phyloP scores from a whole-genome alignment of 257 asterid species.

The Coffea canephora region DNA sequence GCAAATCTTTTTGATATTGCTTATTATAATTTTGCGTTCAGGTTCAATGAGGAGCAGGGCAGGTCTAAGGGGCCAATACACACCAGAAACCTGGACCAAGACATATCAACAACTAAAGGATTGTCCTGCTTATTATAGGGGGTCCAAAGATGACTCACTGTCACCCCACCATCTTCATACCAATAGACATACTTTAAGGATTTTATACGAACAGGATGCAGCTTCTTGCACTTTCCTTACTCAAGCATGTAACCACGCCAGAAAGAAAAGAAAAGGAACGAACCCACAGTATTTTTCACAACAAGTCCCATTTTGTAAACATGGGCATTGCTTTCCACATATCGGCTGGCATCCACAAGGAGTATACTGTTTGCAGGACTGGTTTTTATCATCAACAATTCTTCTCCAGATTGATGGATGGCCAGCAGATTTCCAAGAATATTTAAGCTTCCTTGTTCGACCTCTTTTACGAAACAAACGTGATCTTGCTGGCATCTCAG shows the following conservation, averaged over 20 bases:
- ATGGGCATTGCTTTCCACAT: slow-evolving; percentile 93
- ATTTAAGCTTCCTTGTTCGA: slow-evolving; percentile 80
- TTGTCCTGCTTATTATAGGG: too few species aligned
- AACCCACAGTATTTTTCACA: slow-evolving; percentile 94
- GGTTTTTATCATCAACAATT: slow-evolving; percentile 81
- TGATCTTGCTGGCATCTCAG: slow-evolving; percentile 59
- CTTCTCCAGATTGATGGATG: slow-evolving; percentile 98
- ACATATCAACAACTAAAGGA: neutral
- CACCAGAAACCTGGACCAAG: neutral
- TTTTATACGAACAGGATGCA: neutral
- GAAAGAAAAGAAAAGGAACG: slow-evolving; percentile 19
- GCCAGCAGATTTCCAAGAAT: slow-evolving; percentile 94
- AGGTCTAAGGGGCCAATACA: neutral
- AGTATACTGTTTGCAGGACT: slow-evolving; percentile 58
- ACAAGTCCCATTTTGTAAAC: slow-evolving; percentile 72
- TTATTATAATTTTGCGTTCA: neutral
- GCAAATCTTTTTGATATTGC: neutral
- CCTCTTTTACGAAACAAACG: slow-evolving; percentile 90
- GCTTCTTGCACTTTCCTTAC: neutral
- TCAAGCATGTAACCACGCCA: neutral
- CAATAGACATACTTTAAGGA: neutral
- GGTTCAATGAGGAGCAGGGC: neutral
- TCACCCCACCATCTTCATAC: neutral
- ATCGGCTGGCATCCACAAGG: slow-evolving; percentile 80
- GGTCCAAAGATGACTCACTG: neutral